These are phyloP conservation scores for Phtheirospermum japonicum DNA, from an alignment of 257 asterid species.

Conservation along the genomic window DNA sequence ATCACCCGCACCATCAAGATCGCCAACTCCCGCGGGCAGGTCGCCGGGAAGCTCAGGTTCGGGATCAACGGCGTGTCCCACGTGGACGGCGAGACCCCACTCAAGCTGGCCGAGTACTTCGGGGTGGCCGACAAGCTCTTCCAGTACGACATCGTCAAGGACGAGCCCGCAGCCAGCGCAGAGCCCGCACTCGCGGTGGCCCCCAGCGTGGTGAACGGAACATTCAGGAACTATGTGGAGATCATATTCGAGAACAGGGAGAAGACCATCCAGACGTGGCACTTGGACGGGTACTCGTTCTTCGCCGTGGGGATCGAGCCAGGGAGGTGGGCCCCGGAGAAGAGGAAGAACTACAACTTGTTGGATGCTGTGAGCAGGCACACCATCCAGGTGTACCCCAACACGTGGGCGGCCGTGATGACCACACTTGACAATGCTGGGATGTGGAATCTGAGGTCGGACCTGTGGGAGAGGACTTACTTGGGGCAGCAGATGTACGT, in stretches of 20 bases:
- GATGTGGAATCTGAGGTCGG: conserved; percentile 58
- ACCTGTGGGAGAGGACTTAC: conserved; percentile 51
- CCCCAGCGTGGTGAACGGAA: conserved; percentile 45
- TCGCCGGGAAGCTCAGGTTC: conserved; percentile 45
- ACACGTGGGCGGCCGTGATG: conserved; percentile 56
- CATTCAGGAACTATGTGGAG: conserved; percentile 48
- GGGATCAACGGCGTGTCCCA: conserved; percentile 56
- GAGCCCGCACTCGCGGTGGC: conserved; percentile 9
- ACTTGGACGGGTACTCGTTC: conserved; percentile 56
- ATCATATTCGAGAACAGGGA: conserved; percentile 47
- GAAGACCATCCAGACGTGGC: conserved; percentile 53
- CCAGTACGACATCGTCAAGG: conserved; percentile 38
- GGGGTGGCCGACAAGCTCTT: conserved; percentile 34
- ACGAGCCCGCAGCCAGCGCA: conserved; percentile 30
- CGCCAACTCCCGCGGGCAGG: conserved; percentile 24
- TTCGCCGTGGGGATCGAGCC: conserved; percentile 55
- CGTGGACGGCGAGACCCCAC: conserved; percentile 38
- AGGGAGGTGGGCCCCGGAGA: conserved; percentile 53
- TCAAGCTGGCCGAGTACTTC: conserved; percentile 54
- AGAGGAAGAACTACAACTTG: conserved; percentile 51
- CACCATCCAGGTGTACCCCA: conserved; percentile 60
- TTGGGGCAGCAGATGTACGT: conserved; percentile 55
- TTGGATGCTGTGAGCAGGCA: conserved; percentile 52
- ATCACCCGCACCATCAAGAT: conserved; percentile 56
- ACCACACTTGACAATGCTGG: conserved; percentile 60